Evolutionary conservation across 768 basidiomycete species (phyloP).

Genomic region (Boletus sensibilis): DNA sequence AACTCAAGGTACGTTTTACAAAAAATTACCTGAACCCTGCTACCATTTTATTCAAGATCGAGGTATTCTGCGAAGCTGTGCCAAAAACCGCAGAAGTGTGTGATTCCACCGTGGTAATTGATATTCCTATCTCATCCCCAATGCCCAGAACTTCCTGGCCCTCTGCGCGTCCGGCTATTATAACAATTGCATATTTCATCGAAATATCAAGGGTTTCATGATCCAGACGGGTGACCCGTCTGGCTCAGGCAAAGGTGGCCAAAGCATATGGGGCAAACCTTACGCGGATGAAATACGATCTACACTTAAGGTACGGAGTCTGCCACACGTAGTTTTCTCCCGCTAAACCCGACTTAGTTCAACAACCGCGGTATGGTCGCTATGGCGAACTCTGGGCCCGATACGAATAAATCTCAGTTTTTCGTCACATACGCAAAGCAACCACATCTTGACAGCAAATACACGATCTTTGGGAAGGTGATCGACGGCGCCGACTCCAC

Average conservation of each 20-base stretch:
- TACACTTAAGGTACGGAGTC: conserved; percentile 75
- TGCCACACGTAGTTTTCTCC: not conserved
- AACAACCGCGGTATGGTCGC: conserved; percentile 93
- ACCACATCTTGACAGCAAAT: conserved; percentile 89
- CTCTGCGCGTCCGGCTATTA: conserved; percentile 89
- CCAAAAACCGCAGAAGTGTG: conserved; percentile 93
- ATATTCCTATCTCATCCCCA: not conserved
- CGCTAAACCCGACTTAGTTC: conserved; percentile 56
- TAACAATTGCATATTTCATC: conserved; percentile 82
- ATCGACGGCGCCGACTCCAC: conserved; percentile 97
- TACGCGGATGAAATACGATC: conserved; percentile 92
- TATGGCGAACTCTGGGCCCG: conserved; percentile 96
- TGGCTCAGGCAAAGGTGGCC: conserved; percentile 92
- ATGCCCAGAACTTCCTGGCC: conserved; percentile 85
- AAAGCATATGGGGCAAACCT: conserved; percentile 93
- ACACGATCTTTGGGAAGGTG: conserved; percentile 95
- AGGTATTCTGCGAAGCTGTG: conserved; percentile 95
- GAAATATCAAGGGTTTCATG: conserved; percentile 97
- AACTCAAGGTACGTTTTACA: conserved; percentile 73
- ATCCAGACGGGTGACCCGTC: conserved; percentile 88
- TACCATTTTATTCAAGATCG: conserved; percentile 56
- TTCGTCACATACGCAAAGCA: conserved; percentile 93
- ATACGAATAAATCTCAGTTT: conserved; percentile 91
- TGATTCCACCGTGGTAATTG: not conserved
- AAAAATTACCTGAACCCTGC: not conserved